phyloP scores from a whole-genome alignment of 345 rosid genomes.

The Citrus cavaleriei region DNA sequence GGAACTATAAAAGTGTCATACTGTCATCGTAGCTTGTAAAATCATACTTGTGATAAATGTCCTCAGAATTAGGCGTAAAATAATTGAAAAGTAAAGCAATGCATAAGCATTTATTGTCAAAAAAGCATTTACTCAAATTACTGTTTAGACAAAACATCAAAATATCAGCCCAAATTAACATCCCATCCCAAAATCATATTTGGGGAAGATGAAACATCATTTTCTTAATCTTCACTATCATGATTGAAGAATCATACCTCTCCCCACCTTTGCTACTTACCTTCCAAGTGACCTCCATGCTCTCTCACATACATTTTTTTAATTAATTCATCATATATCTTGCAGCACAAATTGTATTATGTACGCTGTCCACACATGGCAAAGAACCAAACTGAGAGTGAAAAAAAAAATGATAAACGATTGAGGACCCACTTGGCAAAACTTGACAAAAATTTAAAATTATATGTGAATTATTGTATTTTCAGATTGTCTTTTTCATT shows the following conservation, averaged over 20 bases:
- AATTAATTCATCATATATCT: neutral
- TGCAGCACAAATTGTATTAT: neutral
- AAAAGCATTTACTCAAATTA: neutral
- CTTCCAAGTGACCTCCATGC: slow-evolving; percentile 28
- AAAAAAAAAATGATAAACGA: neutral
- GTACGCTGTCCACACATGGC: neutral
- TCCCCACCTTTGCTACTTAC: slow-evolving; percentile 21
- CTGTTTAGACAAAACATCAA: neutral
- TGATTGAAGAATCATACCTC: neutral
- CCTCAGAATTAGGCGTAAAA: neutral
- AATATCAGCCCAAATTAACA: neutral
- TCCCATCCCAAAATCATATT: neutral
- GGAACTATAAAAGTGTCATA: neutral
- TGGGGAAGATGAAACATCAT: slow-evolving; percentile 21
- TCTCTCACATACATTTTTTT: too few relatives aligned
- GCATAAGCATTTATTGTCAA: neutral
- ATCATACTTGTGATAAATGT: neutral
- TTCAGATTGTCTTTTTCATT: neutral
- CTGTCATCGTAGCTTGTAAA: neutral
- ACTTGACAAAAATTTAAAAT: neutral
- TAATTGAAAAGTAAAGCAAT: neutral
- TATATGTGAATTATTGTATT: neutral
- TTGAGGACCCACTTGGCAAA: slow-evolving; percentile 2
- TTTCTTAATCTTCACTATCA: slow-evolving; percentile 8
- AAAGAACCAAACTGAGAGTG: neutral